Evolutionary conservation across 176 grass and related monocot species (phyloP).

Genomic region (Aegilops bicornis): DNA sequence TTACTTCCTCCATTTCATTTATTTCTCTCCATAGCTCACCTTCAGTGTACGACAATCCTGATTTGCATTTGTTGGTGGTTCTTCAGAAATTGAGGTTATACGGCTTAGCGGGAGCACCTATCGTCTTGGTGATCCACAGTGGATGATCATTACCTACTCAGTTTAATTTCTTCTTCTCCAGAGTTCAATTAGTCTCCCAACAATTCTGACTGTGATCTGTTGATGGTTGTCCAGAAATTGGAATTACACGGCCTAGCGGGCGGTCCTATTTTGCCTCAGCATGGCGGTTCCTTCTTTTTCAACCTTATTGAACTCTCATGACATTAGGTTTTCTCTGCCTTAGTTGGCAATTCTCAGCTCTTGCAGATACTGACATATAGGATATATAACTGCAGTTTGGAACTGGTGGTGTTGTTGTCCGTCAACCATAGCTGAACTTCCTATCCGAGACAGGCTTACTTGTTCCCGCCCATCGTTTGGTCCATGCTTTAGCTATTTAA

Average conservation of each 20-base stretch:
- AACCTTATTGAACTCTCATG: too few species aligned
- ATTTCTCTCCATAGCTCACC: neutral
- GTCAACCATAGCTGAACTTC: neutral
- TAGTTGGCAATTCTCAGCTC: neutral
- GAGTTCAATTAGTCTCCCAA: neutral
- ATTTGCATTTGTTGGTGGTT: neutral
- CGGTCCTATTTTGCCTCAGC: neutral
- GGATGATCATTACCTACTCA: neutral
- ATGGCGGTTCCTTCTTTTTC: neutral
- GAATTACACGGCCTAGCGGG: neutral
- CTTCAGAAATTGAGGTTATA: neutral
- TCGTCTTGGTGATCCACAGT: neutral
- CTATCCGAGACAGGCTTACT: constrained; percentile 7
- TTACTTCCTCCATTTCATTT: too few species aligned
- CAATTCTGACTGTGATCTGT: neutral
- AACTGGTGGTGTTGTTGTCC: neutral
- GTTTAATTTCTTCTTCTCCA: too few species aligned
- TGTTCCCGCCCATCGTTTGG: neutral
- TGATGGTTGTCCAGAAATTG: neutral
- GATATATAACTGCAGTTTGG: neutral
- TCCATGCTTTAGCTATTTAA: neutral
- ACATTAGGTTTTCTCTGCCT: neutral
- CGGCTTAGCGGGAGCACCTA: too few species aligned
- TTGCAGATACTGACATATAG: neutral
- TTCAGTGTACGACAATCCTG: neutral